These are phyloP conservation scores for Emergomyces orientalis DNA, from an alignment of 2,329 filamentous ascomycete genomes.

Conservation along the genomic window DNA sequence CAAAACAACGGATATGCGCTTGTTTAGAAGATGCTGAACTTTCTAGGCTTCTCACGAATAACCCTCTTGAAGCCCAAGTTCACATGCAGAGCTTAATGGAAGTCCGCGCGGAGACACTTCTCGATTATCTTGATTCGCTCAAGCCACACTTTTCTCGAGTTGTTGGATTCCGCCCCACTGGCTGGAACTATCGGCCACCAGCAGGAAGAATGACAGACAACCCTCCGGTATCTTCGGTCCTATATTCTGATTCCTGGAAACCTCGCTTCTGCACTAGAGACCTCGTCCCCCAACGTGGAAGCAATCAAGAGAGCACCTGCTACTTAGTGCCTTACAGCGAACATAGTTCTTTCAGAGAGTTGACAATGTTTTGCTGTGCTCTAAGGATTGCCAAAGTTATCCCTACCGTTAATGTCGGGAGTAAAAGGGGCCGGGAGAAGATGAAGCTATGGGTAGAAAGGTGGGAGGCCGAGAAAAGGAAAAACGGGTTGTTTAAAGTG, in stretches of 20 bases:
- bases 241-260: conserved; percentile 64
- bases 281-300: conserved; percentile 72
- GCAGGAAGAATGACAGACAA: conserved; percentile 53
- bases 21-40: conserved; percentile 83
- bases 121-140: conserved; percentile 75
- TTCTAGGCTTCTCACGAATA: conserved; percentile 61
- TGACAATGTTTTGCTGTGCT: conserved; percentile 86
- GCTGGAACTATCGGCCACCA: conserved; percentile 83
- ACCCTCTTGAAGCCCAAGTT: conserved; percentile 80
- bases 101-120: conserved; percentile 78
- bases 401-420: conserved; percentile 83
- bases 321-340: conserved; percentile 95
- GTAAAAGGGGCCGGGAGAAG: conserved; percentile 51
- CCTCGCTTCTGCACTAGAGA: conserved; percentile 62
- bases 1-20: conserved; percentile 74
- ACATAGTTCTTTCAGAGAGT: conserved; percentile 86
- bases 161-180: conserved; percentile 83
- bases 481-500: conserved; percentile 50
- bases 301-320: conserved; percentile 70
- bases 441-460: conserved; percentile 59
- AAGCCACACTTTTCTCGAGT: conserved; percentile 75
- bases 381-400: conserved; percentile 81
- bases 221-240: conserved; percentile 54
- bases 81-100: conserved; percentile 98
- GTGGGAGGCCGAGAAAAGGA: conserved; percentile 54